Base-by-base conservation (phyloP, 106 monocot genomes). In the Apostasia shenzhenica region DNA sequence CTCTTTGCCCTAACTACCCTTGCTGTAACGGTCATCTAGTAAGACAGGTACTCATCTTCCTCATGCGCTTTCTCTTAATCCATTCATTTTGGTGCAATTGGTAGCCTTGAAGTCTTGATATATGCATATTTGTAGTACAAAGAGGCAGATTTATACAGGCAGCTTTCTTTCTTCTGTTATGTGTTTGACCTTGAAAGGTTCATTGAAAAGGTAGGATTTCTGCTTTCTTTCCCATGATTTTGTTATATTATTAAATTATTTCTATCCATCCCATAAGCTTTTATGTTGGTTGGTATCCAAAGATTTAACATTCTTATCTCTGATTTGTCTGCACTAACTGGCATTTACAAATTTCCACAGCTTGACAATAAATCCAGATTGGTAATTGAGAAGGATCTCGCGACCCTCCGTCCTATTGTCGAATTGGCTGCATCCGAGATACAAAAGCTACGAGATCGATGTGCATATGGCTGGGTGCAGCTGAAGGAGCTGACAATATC, bases 1-100 rank as follows among this genome's bases (percentile, higher is more conserved):
- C 89, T 3, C 62, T 92, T 50, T 97, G 91, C 70, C 92, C 89
- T 12, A 89, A 86, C 61, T 92, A 97, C 57, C 92, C 92, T 42
- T 74, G 76, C 38, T 97, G 97, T 60, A 92, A 87, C 42, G 92
- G 97, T 4, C 89, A 66, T 48, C 89, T 97, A 2, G 48, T 83
- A 12, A 86, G 83, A 89, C 82, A 89, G 91, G 95, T 92, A 48
- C 45, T 63, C 2, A 0, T 63, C 14, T 63, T 63, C 63, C 14
- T 63, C 12, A 26, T 26, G 26, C 26, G 26, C 26, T 26, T 26
- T 26, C 26, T 11, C 46, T 55, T 41, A 5, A 2, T 26, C 5
- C n/a, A 37, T 38, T 50, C 13, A 26, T 14, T 57, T 47, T 40
- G 13, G 5, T 58, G 39, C 4, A 5, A 48, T 38, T 43, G 54